Percentiles rank a stretch among this genome's conserved stretches.
Evolutionary conservation across 352 stramenopile species (phyloP).

Genomic region (Globisporangium takayamanum): DNA sequence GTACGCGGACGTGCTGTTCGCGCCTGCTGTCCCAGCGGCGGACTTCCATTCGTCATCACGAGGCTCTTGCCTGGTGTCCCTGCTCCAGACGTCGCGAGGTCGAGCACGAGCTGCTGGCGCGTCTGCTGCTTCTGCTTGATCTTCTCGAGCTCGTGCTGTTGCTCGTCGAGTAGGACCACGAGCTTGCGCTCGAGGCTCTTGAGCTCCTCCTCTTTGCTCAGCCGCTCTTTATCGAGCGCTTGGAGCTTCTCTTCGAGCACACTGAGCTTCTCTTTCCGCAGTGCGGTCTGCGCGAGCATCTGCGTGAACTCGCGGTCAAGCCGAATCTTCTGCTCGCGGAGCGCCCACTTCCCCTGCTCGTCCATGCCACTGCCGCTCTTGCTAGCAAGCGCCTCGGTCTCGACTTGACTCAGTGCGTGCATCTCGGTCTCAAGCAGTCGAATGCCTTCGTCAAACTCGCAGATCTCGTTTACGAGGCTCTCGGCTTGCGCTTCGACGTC

Average conservation of each 20-base stretch:
- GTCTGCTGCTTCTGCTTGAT: constrained; percentile 54
- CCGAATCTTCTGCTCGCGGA: constrained; percentile 92
- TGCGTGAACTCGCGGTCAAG: constrained; percentile 93
- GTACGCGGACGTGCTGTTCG: constrained; percentile 28
- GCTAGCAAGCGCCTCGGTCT: constrained; percentile 76
- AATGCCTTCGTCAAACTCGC: constrained; percentile 91
- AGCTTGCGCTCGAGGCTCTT: constrained; percentile 91
- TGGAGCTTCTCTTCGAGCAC: constrained; percentile 85
- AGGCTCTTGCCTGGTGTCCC: background rate
- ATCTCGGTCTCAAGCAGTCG: constrained; percentile 90
- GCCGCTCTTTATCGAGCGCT: constrained; percentile 75
- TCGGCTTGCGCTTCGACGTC: constrained; percentile 87
- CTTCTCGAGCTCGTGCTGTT: constrained; percentile 88
- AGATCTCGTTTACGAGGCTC: constrained; percentile 88
- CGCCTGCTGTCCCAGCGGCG: constrained; percentile 1
- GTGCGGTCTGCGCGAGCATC: constrained; percentile 91
- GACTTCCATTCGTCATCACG: background rate
- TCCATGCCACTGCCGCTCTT: constrained; percentile 43
- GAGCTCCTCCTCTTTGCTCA: constrained; percentile 92
- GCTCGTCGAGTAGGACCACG: constrained; percentile 92
- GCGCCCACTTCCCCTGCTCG: constrained; percentile 78
- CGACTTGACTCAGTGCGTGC: constrained; percentile 87
- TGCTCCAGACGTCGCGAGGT: constrained; percentile 21
- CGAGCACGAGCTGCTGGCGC: constrained; percentile 40
- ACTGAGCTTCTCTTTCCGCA: constrained; percentile 86